Evolutionary conservation across 2,329 filamentous ascomycete genomes (phyloP).

Genomic region (Fonsecaea erecta): DNA sequence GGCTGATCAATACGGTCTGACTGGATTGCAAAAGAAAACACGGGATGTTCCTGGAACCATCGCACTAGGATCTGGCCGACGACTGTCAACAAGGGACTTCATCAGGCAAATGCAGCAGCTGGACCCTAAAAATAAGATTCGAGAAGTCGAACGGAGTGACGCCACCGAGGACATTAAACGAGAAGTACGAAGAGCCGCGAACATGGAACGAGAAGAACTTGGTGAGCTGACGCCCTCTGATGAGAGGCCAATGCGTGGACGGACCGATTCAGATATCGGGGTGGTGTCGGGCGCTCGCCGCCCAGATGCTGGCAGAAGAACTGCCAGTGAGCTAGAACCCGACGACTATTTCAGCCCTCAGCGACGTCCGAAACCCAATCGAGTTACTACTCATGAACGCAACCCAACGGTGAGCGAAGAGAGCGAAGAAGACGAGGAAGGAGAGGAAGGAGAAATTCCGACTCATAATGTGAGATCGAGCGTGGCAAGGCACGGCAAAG

Average conservation of each 20-base stretch:
- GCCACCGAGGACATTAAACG: constrained; percentile 48
- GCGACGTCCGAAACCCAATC: constrained; percentile 20
- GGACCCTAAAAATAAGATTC: constrained; percentile 62
- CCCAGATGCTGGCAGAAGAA: constrained; percentile 8
- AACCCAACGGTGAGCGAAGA: constrained; percentile 24
- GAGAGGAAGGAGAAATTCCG: constrained; percentile 33
- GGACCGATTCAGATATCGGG: constrained; percentile 23
- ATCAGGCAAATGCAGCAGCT: constrained; percentile 65
- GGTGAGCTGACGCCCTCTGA: constrained; percentile 28
- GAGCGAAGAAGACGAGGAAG: constrained; percentile 23
- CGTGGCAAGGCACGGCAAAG: constrained; percentile 44
- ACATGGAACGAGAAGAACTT: constrained; percentile 35
- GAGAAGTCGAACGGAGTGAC: constrained; percentile 49
- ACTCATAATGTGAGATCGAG: constrained; percentile 46
- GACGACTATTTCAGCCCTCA: constrained; percentile 30
- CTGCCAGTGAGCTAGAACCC: constrained; percentile 4
- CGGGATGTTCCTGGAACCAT: constrained; percentile 33
- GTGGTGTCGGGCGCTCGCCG: neutral
- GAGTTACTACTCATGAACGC: constrained; percentile 10
- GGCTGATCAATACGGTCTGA: constrained; percentile 43
- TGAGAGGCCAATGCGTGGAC: constrained; percentile 28
- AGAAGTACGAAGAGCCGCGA: constrained; percentile 43
- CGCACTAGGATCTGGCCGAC: constrained; percentile 48
- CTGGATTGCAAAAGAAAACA: constrained; percentile 48
- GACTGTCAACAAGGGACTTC: constrained; percentile 69